Evolutionary conservation across 2,329 filamentous ascomycete species (phyloP), one percentile per base, ranked within the genome.

Genomic region (Penicillium aurantiogriseum): DNA sequence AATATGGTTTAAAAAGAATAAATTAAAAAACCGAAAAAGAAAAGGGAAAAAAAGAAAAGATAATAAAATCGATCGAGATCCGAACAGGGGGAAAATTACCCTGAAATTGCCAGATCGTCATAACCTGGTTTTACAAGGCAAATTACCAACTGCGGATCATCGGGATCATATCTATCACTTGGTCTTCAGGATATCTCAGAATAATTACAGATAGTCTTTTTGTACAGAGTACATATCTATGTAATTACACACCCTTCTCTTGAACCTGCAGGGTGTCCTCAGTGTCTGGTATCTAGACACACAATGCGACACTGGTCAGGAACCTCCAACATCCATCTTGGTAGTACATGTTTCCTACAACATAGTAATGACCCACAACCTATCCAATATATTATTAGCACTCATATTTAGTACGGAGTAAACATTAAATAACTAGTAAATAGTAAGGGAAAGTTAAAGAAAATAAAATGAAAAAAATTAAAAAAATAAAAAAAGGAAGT

Each of bases 111-210:
- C 15, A 61, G 59, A 61, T 61, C 59, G 59, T 61, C 57, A 61
- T 57, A 42, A 52, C 62, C 44, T 43, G 29, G 56, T 63, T 63
- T 58, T 62, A 25, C 33, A 53, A 58, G 60, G 56, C 59, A 65
- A 61, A 60, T 65, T 65, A 65, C 63, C 62, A 58, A 65, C 63
- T 63, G 61, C 60, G 63, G 63, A 64, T 65, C 63, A 57, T 60
- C 57, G 57, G 57, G 42, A 55, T 62, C 51, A 58, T 60, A 63
- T 60, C 54, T 62, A 58, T 62, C 58, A 23, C 5, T 23, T 23
- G 23, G 23, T 23, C 23, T 23, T 23, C 4, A 23, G 23, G 23
- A 43, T 43, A 27, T 43, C 23, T 43, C 15, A 17, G 11, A 31
- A 27, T 29, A 27, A 43, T 43, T 43, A 44, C 10, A 19, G 42